Evolutionary conservation across 768 basidiomycete genomes (phyloP), one percentile per base, ranked within the genome.

Genomic region (Termitomyces titanicus): DNA sequence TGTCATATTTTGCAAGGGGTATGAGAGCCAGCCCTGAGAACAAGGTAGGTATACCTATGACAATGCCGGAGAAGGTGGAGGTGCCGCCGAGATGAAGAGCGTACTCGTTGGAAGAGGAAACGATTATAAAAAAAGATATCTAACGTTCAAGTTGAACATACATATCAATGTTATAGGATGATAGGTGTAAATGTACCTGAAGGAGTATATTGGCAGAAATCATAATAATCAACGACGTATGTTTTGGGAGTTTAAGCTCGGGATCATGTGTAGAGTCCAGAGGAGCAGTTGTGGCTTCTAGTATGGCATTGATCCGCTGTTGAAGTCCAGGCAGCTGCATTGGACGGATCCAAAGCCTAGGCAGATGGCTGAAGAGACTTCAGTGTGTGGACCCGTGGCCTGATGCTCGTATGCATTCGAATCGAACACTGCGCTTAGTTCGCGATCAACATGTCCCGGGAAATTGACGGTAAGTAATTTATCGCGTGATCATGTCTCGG

Each of bases 121-220:
- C 82, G 39, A 86, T 74, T 54, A 87, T 79, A 66, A 86, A 89
- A 70, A 88, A 88, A 0, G 83, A 80, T 5, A 84, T 64, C 87
- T 88, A 38, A 18, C 25, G 46, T 44, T 27, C 8, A 17, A 49
- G 24, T 15, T n/a, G n/a, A n/a, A n/a, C n/a, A n/a, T n/a, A n/a
- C n/a, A 5, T n/a, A 33, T 48, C 6, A 48, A 33, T 3, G 20
- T 17, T 12, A 33, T 7, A 12, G 5, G 33, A n/a, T n/a, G n/a
- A n/a, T n/a, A n/a, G n/a, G 27, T 33, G 8, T 42, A 38, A 22
- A 59, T 54, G 3, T 24, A 64, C 67, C 58, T 64, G 64, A 13
- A 63, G 56, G 13, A 68, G 51, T 0, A 69, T 61, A 58, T 78
- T 82, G 35, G 74, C 70, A 18, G 66, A 29, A 3, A 84, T 61